Evolutionary conservation across 73 alveolate species (phyloP).

Genomic region (Stentor roeselii): DNA sequence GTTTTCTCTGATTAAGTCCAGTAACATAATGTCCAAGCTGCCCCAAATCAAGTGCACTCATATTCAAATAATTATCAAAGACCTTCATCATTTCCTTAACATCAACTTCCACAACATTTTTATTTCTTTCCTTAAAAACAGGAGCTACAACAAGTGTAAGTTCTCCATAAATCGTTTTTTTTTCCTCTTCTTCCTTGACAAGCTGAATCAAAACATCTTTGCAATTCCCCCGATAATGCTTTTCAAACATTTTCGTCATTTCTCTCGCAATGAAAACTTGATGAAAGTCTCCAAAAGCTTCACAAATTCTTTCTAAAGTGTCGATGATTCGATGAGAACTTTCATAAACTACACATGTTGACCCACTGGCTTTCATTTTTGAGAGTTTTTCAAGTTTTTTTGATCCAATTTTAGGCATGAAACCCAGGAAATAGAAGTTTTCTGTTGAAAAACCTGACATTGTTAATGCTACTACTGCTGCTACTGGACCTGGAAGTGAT

Average conservation of each 20-base stretch:
- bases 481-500: slow-evolving; percentile 83
- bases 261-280: slow-evolving; percentile 64
- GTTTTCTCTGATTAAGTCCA: too few relatives aligned
- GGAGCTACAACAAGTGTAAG: slow-evolving; percentile 76
- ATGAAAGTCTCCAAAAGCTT: slow-evolving; percentile 62
- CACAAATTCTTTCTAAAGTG: slow-evolving; percentile 36
- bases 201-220: slow-evolving; percentile 29
- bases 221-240: slow-evolving; percentile 42
- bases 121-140: slow-evolving; percentile 24
- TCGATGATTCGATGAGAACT: slow-evolving; percentile 46
- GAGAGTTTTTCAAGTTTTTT: slow-evolving; percentile 44
- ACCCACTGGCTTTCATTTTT: slow-evolving; percentile 38
- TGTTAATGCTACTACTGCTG: slow-evolving; percentile 67
- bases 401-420: slow-evolving; percentile 46
- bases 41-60: too few relatives aligned
- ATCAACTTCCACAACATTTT: slow-evolving; percentile 16
- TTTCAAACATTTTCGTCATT: slow-evolving; percentile 71
- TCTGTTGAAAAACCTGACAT: slow-evolving; percentile 79
- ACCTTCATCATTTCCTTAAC: slow-evolving; percentile 27
- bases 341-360: slow-evolving; percentile 55
- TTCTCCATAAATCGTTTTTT: slow-evolving; percentile 67
- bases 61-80: slow-evolving; percentile 20
- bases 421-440: slow-evolving; percentile 65
- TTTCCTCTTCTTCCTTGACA: slow-evolving; percentile 22
- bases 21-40: too few relatives aligned